Evolutionary conservation across 1,284 basidiomycete species (phyloP).

Genomic region (Marasmius fiardii): DNA sequence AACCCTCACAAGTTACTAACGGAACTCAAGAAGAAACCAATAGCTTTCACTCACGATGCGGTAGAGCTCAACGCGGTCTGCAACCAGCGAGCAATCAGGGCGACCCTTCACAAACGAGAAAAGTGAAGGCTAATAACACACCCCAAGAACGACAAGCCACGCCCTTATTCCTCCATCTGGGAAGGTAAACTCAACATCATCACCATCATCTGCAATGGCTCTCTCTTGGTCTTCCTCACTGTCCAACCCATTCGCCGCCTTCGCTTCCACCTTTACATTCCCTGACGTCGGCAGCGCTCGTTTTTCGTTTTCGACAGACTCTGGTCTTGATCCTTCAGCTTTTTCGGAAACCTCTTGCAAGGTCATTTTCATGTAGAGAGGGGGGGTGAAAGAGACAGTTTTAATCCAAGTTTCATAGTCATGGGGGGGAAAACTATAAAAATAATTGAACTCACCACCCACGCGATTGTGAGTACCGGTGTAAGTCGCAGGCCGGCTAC

Average conservation of each 20-base stretch:
- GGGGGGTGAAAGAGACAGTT: too few species aligned
- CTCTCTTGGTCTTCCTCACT: not conserved
- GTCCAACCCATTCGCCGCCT: not conserved
- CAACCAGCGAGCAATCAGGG: not conserved
- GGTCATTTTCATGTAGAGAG: too few species aligned
- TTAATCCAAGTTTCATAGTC: too few species aligned
- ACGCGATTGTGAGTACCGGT: not conserved
- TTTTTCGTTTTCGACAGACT: too few species aligned
- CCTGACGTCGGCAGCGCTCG: too few species aligned
- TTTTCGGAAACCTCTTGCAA: too few species aligned
- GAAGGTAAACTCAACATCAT: not conserved
- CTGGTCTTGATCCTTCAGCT: too few species aligned
- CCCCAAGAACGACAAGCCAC: constrained; percentile 8
- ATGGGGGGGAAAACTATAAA: too few species aligned
- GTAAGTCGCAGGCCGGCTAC: not conserved
- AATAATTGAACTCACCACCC: too few species aligned
- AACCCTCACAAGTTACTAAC: not conserved
- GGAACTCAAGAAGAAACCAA: not conserved
- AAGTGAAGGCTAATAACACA: not conserved
- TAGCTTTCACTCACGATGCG: not conserved
- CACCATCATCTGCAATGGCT: not conserved
- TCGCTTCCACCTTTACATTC: not conserved
- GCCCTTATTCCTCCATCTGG: constrained; percentile 6
- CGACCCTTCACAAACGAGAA: not conserved
- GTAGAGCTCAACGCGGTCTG: not conserved